These are phyloP conservation scores for Orbilia ellipsospora DNA, from an alignment of 2,329 filamentous ascomycete species.

Conservation along the genomic window DNA sequence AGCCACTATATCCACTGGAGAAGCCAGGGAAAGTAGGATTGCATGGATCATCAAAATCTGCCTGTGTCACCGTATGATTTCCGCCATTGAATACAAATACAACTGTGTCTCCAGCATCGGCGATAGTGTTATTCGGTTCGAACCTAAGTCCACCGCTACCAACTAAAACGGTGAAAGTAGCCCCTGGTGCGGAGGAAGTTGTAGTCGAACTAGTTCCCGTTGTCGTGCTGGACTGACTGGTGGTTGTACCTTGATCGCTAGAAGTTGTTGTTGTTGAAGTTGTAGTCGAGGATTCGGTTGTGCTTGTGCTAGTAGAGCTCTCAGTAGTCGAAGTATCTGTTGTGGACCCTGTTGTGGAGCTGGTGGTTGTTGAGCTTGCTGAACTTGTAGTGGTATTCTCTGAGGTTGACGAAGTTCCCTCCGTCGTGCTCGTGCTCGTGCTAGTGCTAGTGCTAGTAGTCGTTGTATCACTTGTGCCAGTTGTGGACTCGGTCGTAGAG, in stretches of 20 bases:
- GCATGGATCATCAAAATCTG: constrained; percentile 77
- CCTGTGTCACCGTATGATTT: constrained; percentile 83
- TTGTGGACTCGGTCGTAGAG: not conserved
- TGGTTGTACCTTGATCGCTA: no score
- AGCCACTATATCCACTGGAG: constrained; percentile 1
- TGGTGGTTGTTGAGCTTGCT: not conserved
- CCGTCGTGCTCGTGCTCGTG: not conserved
- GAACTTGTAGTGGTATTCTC: not conserved
- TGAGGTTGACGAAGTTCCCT: not conserved
- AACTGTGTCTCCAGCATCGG: constrained; percentile 62
- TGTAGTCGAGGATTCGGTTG: not conserved
- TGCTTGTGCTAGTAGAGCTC: not conserved
- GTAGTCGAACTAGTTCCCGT: not conserved
- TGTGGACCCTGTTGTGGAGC: not conserved
- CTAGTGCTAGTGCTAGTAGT: no score
- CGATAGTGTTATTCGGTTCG: no score
- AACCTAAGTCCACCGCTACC: no score
- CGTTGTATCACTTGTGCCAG: not conserved
- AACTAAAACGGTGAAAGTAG: not conserved
- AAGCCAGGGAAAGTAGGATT: constrained; percentile 66
- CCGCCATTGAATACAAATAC: not conserved
- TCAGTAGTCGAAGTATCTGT: not conserved
- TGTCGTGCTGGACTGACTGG: not conserved
- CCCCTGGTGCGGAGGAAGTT: not conserved
- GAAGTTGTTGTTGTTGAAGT: no score